phyloP scores from a whole-genome alignment of 768 basidiomycete species.

The Candolleomyces aberdarensis region DNA sequence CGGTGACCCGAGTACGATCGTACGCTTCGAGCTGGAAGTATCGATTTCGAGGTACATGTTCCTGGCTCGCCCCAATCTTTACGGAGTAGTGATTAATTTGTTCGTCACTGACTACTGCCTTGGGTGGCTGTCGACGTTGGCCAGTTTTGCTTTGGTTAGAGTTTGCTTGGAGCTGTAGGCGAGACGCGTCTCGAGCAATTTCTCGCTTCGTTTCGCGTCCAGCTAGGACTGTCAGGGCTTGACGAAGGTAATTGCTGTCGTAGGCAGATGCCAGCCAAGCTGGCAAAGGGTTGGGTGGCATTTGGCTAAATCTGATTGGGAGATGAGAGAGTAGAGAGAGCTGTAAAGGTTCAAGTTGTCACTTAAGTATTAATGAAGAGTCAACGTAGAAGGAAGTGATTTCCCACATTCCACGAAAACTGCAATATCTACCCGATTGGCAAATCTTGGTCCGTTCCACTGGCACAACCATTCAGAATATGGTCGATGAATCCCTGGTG shows the following conservation, averaged over 20 bases:
- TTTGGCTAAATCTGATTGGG: background rate
- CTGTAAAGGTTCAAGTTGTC: background rate
- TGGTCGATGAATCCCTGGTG: conserved; percentile 23
- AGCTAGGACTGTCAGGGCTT: conserved; percentile 32
- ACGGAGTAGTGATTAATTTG: conserved; percentile 54
- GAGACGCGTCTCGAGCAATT: conserved; percentile 25
- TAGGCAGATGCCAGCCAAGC: conserved; percentile 28
- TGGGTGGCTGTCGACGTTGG: background rate
- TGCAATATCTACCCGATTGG: background rate
- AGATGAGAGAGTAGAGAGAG: background rate
- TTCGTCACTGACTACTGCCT: conserved; percentile 3
- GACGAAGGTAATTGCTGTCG: conserved; percentile 17
- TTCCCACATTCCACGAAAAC: background rate
- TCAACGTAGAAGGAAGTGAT: background rate
- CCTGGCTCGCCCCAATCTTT: conserved; percentile 40
- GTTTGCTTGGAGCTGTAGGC: conserved; percentile 4
- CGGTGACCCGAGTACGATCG: conserved; percentile 74
- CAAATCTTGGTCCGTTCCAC: background rate
- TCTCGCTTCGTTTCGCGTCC: conserved; percentile 33
- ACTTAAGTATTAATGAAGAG: background rate
- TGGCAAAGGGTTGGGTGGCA: conserved; percentile 16
- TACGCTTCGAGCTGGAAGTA: conserved; percentile 76
- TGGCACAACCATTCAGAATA: background rate
- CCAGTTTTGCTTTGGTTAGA: background rate
- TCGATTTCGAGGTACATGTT: conserved; percentile 55